A percentile compares a stretch with the other conserved stretches of the same genome.
phyloP scores from a whole-genome alignment of 257 asterid species.

The Nicotiana undulata region DNA sequence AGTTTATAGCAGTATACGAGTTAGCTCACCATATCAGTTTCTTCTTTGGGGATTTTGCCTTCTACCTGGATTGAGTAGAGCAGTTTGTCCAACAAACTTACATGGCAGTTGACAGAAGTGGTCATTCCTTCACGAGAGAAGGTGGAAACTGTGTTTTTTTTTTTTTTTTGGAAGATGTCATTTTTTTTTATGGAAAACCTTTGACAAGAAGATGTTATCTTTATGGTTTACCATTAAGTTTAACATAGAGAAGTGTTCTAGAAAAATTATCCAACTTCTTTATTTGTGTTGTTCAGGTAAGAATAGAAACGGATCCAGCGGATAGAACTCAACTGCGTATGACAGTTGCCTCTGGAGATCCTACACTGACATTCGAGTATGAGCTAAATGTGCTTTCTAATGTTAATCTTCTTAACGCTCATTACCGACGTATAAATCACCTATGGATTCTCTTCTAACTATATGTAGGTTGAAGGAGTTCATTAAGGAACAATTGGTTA shows the following conservation, averaged over 20 bases:
- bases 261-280: slow-evolving; percentile 1
- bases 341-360: slow-evolving; percentile 90
- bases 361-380: slow-evolving; percentile 72
- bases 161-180: too few species aligned
- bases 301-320: slow-evolving; percentile 96
- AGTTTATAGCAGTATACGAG: background rate
- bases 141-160: background rate
- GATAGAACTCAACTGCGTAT: slow-evolving; percentile 90
- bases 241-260: background rate
- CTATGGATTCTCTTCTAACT: background rate
- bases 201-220: background rate
- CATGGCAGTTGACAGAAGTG: background rate
- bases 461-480: slow-evolving; percentile 68
- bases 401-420: background rate
- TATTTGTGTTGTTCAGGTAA: slow-evolving; percentile 34
- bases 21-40: background rate
- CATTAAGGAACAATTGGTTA: slow-evolving; percentile 66
- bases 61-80: background rate
- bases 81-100: background rate
- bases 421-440: background rate
- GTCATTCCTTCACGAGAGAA: background rate
- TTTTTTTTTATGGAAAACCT: background rate
- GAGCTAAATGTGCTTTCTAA: slow-evolving; percentile 14
- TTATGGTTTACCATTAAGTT: background rate
- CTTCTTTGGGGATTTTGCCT: background rate